Evolutionary conservation across 1,284 basidiomycete species (phyloP), one percentile per base, ranked within the genome.

Genomic region (Naganishia sp.): DNA sequence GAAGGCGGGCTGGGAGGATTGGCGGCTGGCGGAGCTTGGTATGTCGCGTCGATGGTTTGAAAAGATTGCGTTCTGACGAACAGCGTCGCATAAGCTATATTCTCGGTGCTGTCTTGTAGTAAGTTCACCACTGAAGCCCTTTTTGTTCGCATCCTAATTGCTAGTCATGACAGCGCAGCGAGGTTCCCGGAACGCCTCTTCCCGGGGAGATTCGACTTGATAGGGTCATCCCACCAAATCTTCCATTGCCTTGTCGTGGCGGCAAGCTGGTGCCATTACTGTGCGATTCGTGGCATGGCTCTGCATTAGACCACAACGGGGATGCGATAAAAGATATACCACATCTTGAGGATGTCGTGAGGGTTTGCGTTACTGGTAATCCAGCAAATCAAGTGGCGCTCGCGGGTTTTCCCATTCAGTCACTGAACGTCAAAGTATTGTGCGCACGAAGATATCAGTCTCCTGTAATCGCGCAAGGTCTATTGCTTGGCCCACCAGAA

Each of bases 161-260:
- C 21, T 21, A 2, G n/a, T 16, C 36, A 15, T 63, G 70, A 64
- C 77, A 93, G 88, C 78, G 90, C 90, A 45, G 87, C 88, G 71
- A 85, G 91, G 61, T 84, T 94, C 64, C 92, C 93, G 31, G 92
- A 95, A 75, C 82, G 87, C 36, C 83, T 88, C 69, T 82, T 83
- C 11, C 91, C 91, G 0, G 91, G 91, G 59, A 85, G 80, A 69
- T 93, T 93, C 75, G 92, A 95, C 80, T 84, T 85, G 75, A 84
- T 93, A 71, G 86, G 88, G 64, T 84, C 88, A 0, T 91, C 88
- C 39, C 92, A 94, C 81, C 79, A 82, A 78, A 89, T 94, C 73
- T 95, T 96, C 79, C 93, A 95, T 75, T 75, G 86, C 71, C 88
- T 86, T 74, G 92, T 94, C 31, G 82, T 94, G 53, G 77, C 86